Evolutionary conservation across 73 alveolate genomes (phyloP).

Genomic region (Paramecium caudatum): DNA sequence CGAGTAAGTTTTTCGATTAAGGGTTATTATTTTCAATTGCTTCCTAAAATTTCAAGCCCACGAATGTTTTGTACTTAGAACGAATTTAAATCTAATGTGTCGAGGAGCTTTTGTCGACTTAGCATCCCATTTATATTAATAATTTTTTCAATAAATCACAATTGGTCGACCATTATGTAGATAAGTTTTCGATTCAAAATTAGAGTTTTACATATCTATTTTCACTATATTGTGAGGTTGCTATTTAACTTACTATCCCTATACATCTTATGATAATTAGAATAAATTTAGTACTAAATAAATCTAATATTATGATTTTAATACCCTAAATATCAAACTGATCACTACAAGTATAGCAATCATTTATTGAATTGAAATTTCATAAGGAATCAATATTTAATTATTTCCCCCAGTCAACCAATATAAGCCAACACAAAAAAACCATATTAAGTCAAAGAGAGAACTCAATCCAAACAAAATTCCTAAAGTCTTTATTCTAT

Average conservation of each 20-base stretch:
- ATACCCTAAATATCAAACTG: background rate
- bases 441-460: background rate
- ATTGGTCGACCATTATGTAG: constrained; percentile 51
- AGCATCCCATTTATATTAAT: constrained; percentile 19
- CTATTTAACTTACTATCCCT: background rate
- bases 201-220: constrained; percentile 30
- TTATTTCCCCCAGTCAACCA: background rate
- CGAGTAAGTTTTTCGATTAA: background rate
- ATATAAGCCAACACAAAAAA: background rate
- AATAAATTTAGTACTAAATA: constrained; percentile 24
- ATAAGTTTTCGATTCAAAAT: constrained; percentile 21
- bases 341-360: background rate
- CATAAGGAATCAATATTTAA: constrained; percentile 17
- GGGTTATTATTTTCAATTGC: constrained; percentile 35
- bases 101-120: constrained; percentile 24
- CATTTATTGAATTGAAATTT: constrained; percentile 15
- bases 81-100: constrained; percentile 9
- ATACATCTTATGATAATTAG: constrained; percentile 28
- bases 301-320: background rate
- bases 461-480: constrained; percentile 25
- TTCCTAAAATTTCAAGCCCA: background rate
- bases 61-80: background rate
- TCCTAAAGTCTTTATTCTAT: constrained; percentile 35
- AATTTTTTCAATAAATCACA: constrained; percentile 31
- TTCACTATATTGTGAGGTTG: background rate